Base-by-base conservation (phyloP, 2,329 filamentous ascomycete genomes). In the Venturia nashicola region DNA sequence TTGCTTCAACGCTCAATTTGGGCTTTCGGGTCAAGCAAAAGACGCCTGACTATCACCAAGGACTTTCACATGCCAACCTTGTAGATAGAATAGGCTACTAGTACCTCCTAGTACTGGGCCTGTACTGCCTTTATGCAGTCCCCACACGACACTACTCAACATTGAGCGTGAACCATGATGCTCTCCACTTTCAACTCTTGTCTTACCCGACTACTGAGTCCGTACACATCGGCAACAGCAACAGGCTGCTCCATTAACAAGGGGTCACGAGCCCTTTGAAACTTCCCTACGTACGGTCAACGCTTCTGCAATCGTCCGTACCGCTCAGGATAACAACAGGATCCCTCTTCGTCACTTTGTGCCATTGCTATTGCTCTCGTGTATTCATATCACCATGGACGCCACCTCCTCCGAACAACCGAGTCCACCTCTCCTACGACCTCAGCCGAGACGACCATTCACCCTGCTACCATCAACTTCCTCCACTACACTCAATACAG, bases 361-460 rank as follows among this genome's bases (percentile, higher is more conserved):
- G 20, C 9, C 6, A 27, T 27, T 23, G 9, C 9, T 16, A 27
- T 51, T 27, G n/a, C 20, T 51, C 12, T 27, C 9, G 5, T 27
- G 20, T 12, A 23, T 48, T 34, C 12, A 34, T 9, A 32, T 34
- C 20, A 5, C 7, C 18, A 57, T 57, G 51, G 51, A 57, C 51
- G 14, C 32, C 51, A 5, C 32, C 6, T 36, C 51, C 6, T 23
- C 59, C 20, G 63, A 42, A 42, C 20, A 43, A 2, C 44, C 63
- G 42, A 39, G 68, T 64, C 70, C 70, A 48, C 73, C 73, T 65
- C 72, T 76, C 46, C 68, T 75, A 66, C 72, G 73, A 39, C 75
- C 75, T n/a, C 70, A 73, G 9, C 73, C 74, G 11, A 73, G 73
- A 42, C 73, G 74, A 46, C 71, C 70, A 48, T 75, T 75, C 66